Evolutionary conservation across 139 green algal species (phyloP).

Genomic region (Picochlorum sp.): DNA sequence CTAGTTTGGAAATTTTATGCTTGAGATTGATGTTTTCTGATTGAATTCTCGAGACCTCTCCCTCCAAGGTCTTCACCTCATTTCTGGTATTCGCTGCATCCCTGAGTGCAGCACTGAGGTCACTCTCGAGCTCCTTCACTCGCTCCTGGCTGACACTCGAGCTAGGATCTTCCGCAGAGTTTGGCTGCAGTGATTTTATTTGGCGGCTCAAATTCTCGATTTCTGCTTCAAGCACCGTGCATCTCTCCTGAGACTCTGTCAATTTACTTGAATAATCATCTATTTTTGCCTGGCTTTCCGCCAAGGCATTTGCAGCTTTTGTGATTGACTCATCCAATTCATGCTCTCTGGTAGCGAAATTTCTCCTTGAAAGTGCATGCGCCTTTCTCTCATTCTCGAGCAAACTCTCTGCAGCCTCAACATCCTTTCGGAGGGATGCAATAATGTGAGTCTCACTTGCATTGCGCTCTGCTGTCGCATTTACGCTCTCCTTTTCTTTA

Average conservation of each 20-base stretch:
- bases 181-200: slow-evolving; percentile 5
- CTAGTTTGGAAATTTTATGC: slow-evolving; percentile 13
- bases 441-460: slow-evolving; percentile 34
- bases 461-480: slow-evolving; percentile 16
- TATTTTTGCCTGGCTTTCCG: slow-evolving; percentile 38
- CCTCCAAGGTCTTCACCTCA: slow-evolving; percentile 17
- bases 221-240: slow-evolving; percentile 15
- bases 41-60: slow-evolving; percentile 20
- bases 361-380: slow-evolving; percentile 19
- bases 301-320: slow-evolving; percentile 35
- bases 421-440: slow-evolving; percentile 40
- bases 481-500: background rate
- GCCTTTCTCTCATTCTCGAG: slow-evolving; percentile 51
- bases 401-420: slow-evolving; percentile 38
- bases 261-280: slow-evolving; percentile 24
- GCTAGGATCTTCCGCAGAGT: background rate
- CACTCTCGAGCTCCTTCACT: slow-evolving; percentile 13
- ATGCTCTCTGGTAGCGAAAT: slow-evolving; percentile 37
- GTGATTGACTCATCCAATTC: slow-evolving; percentile 48
- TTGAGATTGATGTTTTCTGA: slow-evolving; percentile 24
- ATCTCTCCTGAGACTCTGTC: slow-evolving; percentile 23
- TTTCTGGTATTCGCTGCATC: slow-evolving; percentile 8
- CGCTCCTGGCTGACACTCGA: slow-evolving; percentile 10
- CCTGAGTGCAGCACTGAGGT: slow-evolving; percentile 3
- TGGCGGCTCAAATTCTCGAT: slow-evolving; percentile 16